These are phyloP conservation scores for Epichloe sibirici DNA, from an alignment of 2,329 filamentous ascomycete species.

Conservation along the genomic window DNA sequence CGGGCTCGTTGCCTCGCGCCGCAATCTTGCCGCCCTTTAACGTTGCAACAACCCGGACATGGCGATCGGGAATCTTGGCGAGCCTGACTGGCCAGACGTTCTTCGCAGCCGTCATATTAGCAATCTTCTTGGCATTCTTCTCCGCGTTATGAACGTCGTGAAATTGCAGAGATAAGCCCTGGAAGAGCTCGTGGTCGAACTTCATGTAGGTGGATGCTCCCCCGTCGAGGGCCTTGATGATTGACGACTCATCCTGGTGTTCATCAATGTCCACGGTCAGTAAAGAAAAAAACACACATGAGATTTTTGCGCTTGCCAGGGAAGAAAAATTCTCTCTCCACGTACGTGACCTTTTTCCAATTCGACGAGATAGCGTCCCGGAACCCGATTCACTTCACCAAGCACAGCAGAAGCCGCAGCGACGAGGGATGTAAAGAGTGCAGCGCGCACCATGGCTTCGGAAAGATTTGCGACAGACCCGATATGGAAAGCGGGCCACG, in stretches of 20 bases:
- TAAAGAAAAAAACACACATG: background rate
- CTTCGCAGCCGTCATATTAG: slow-evolving; percentile 31
- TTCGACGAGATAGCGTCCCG: slow-evolving; percentile 41
- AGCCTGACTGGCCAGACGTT: slow-evolving; percentile 34
- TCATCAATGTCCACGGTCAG: background rate
- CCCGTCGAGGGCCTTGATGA: slow-evolving; percentile 2
- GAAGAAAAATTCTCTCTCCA: background rate
- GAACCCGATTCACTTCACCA: slow-evolving; percentile 20
- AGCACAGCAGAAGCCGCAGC: slow-evolving; percentile 17
- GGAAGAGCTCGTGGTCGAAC: slow-evolving; percentile 39
- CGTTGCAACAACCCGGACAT: slow-evolving; percentile 28
- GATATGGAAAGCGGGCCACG: background rate
- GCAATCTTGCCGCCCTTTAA: slow-evolving; percentile 12
- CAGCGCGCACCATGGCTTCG: slow-evolving; percentile 7
- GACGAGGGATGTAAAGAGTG: slow-evolving; percentile 7
- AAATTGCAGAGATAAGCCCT: slow-evolving; percentile 40
- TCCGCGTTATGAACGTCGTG: slow-evolving; percentile 32
- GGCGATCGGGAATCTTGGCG: slow-evolving; percentile 31
- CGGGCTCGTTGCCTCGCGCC: slow-evolving; percentile 7
- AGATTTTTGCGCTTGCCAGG: background rate
- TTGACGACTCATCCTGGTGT: slow-evolving; percentile 1
- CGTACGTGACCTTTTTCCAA: slow-evolving; percentile 36
- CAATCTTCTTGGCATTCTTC: slow-evolving; percentile 28
- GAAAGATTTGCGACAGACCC: background rate
- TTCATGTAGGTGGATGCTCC: slow-evolving; percentile 31